These are phyloP conservation scores for Leucogyrophana mollusca DNA, from an alignment of 768 basidiomycete species.

Conservation along the genomic window DNA sequence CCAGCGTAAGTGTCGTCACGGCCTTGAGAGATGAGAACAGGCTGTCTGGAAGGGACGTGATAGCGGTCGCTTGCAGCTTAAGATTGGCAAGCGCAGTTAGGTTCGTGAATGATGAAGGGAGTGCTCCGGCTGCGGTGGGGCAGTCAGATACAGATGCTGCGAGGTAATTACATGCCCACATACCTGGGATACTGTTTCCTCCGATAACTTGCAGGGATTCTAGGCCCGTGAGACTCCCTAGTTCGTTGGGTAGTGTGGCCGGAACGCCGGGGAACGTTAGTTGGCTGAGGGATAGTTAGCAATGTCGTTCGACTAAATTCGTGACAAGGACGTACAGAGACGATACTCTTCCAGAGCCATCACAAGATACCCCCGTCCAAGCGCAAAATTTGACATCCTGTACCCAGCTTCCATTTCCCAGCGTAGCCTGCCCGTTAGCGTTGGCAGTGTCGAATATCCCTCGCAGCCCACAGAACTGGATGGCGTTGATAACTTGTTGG, in stretches of 20 bases:
- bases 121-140: conserved; percentile 33
- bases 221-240: conserved; percentile 39
- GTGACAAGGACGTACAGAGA: conserved; percentile 35
- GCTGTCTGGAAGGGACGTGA: conserved; percentile 32
- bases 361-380: conserved; percentile 47
- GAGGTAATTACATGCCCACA: too few relatives aligned
- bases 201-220: conserved; percentile 40
- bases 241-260: conserved; percentile 38
- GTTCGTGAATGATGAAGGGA: conserved; percentile 38
- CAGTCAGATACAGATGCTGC: not conserved
- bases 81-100: conserved; percentile 38
- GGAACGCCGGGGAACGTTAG: conserved; percentile 48
- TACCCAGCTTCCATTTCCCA: conserved; percentile 44
- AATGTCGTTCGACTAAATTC: not conserved
- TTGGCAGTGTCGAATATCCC: conserved; percentile 40
- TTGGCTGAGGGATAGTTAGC: conserved; percentile 20
- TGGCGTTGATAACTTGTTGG: conserved; percentile 31
- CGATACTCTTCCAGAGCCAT: conserved; percentile 36
- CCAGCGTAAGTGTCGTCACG: conserved; percentile 35
- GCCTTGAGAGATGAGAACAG: conserved; percentile 32
- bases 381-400: conserved; percentile 44
- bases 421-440: conserved; percentile 33
- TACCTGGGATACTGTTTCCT: conserved; percentile 41
- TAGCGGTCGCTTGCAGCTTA: conserved; percentile 39
- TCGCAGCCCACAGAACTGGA: conserved; percentile 49